Percentiles rank a stretch among this genome's conserved stretches.
These are phyloP conservation scores for Sisymbrium irio DNA, from an alignment of 345 rosid species.

Conservation along the genomic window DNA sequence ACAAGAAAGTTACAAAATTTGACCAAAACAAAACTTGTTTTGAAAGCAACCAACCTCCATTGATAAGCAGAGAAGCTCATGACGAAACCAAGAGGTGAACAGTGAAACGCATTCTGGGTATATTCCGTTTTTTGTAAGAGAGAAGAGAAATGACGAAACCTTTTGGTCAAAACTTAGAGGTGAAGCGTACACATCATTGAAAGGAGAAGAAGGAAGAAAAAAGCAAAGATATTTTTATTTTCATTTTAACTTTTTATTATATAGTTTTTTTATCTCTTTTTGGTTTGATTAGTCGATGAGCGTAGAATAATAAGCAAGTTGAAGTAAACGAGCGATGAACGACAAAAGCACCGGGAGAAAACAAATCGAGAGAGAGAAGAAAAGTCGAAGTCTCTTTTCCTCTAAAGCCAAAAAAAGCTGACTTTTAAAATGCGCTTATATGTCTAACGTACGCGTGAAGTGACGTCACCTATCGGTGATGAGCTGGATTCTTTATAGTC, in stretches of 20 bases:
- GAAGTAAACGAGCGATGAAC: constrained; percentile 19
- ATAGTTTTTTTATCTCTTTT: neutral
- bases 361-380: constrained; percentile 11
- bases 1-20: neutral
- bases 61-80: constrained; percentile 18
- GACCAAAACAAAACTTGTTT: neutral
- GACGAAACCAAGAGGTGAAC: neutral
- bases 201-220: neutral
- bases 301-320: constrained; percentile 25
- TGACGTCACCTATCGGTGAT: neutral
- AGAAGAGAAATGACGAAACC: constrained; percentile 3
- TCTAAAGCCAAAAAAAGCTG: neutral
- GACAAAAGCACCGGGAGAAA: constrained; percentile 23
- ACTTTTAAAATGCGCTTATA: neutral
- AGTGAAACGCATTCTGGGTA: constrained; percentile 4
- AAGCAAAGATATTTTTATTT: constrained; percentile 5
- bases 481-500: constrained; percentile 7
- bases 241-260: neutral
- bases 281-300: constrained; percentile 13
- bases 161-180: constrained; percentile 35
- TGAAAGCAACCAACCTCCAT: constrained; percentile 19
- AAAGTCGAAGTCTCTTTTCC: constrained; percentile 19
- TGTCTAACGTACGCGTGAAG: constrained; percentile 1
- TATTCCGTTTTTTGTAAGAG: constrained; percentile 7
- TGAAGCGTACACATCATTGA: constrained; percentile 26